These are phyloP conservation scores for Cyberlindnera subsufficiens DNA, from an alignment of 805 yeast genomes.

Conservation along the genomic window DNA sequence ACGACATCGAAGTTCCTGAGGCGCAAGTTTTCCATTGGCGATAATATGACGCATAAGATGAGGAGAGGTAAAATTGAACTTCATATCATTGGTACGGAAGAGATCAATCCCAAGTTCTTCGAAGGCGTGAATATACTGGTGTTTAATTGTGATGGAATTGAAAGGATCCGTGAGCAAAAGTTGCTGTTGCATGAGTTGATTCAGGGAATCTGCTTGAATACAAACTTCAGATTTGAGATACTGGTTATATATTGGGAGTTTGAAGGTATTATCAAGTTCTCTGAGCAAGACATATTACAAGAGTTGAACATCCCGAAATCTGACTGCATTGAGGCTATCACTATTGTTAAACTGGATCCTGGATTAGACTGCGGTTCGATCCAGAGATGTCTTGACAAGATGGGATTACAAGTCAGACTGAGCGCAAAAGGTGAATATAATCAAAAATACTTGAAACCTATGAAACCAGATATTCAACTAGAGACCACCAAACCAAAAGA, in stretches of 20 bases:
- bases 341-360: constrained; percentile 25
- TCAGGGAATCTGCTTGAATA: constrained; percentile 28
- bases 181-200: constrained; percentile 25
- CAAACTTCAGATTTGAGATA: constrained; percentile 28
- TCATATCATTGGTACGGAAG: constrained; percentile 19
- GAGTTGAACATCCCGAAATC: constrained; percentile 23
- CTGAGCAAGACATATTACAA: constrained; percentile 25
- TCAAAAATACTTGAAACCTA: constrained; percentile 4
- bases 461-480: too few species aligned
- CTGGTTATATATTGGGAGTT: constrained; percentile 35
- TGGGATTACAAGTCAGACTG: constrained; percentile 17
- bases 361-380: constrained; percentile 21
- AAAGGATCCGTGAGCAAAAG: constrained; percentile 27
- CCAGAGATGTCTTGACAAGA: constrained; percentile 19
- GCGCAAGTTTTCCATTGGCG: constrained; percentile 24
- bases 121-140: constrained; percentile 28
- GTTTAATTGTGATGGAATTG: constrained; percentile 32
- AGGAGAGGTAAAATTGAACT: constrained; percentile 7
- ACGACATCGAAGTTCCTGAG: constrained; percentile 28
- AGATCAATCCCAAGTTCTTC: constrained; percentile 22
- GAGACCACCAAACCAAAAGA: too few species aligned
- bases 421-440: constrained; percentile 31
- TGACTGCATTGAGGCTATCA: constrained; percentile 25
- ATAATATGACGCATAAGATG: constrained; percentile 1
- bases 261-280: constrained; percentile 23